These are phyloP conservation scores for Brettanomyces sp. DNA, from an alignment of 805 yeast genomes.

Conservation along the genomic window DNA sequence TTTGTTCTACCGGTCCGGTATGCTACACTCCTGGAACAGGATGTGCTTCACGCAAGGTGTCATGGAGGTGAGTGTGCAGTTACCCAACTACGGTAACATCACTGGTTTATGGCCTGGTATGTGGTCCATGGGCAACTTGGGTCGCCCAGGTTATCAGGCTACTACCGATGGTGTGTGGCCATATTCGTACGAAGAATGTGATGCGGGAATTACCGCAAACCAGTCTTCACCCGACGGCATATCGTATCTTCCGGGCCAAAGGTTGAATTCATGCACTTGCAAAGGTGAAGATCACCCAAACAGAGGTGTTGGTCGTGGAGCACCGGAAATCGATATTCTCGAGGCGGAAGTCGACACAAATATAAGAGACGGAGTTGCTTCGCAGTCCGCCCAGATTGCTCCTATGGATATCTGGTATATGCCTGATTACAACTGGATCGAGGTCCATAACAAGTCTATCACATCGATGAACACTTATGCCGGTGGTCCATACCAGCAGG, in stretches of 20 bases:
- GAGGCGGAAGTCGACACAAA: constrained; percentile 71
- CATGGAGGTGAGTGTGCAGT: constrained; percentile 63
- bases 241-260: constrained; percentile 79
- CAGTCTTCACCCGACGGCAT: constrained; percentile 88
- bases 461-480: constrained; percentile 80
- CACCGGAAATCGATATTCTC: constrained; percentile 88
- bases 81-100: constrained; percentile 72
- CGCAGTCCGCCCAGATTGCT: constrained; percentile 89
- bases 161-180: constrained; percentile 96
- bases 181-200: constrained; percentile 76
- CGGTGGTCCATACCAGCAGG: constrained; percentile 94
- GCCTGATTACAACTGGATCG: constrained; percentile 79
- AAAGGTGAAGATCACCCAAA: constrained; percentile 81
- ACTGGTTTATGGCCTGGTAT: constrained; percentile 94
- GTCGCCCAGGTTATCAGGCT: constrained; percentile 82
- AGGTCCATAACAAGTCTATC: constrained; percentile 55
- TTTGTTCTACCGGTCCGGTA: constrained; percentile 77
- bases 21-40: constrained; percentile 90
- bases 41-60: constrained; percentile 81
- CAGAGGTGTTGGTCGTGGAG: constrained; percentile 82
- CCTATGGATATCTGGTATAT: constrained; percentile 92
- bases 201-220: constrained; percentile 90
- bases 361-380: constrained; percentile 54
- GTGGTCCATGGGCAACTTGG: constrained; percentile 92
- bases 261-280: constrained; percentile 70